Conservation (phyloP, 345 rosid species). For the Firmiana major region DNA sequence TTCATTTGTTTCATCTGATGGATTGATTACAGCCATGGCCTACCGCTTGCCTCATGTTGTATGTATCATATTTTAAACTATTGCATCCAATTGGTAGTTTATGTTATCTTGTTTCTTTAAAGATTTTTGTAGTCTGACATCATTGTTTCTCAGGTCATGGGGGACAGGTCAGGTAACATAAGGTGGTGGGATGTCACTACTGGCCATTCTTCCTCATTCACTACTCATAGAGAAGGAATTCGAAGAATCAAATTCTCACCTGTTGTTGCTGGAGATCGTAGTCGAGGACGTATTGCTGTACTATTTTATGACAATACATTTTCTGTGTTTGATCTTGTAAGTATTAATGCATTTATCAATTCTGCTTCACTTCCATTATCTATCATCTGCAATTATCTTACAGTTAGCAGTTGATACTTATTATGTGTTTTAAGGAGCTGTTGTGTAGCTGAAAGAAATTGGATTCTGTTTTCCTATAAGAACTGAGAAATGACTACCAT, state of each 20-base stretch:
- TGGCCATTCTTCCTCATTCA: conserved; percentile 93
- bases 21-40: conserved; percentile 95
- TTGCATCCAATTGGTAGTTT: conserved; percentile 6
- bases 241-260: conserved; percentile 95
- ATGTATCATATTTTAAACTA: conserved; percentile 31
- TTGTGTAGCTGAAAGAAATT: neutral
- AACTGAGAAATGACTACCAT: neutral
- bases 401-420: neutral
- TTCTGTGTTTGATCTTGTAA: conserved; percentile 92
- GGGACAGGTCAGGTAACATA: conserved; percentile 77
- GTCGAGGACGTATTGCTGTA: conserved; percentile 93
- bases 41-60: conserved; percentile 97
- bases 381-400: neutral
- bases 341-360: conserved; percentile 20
- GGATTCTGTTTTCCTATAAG: neutral
- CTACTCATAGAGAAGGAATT: conserved; percentile 86
- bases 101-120: conserved; percentile 11
- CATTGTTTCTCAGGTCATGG: conserved; percentile 50
- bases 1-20: conserved; percentile 89
- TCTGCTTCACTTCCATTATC: conserved; percentile 3
- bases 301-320: conserved; percentile 92
- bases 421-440: neutral
- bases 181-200: conserved; percentile 99
- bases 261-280: conserved; percentile 82
- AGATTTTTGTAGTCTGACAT: conserved; percentile 20